Base-by-base conservation (phyloP, 306 rosid species). In the Begonia masoniana region DNA sequence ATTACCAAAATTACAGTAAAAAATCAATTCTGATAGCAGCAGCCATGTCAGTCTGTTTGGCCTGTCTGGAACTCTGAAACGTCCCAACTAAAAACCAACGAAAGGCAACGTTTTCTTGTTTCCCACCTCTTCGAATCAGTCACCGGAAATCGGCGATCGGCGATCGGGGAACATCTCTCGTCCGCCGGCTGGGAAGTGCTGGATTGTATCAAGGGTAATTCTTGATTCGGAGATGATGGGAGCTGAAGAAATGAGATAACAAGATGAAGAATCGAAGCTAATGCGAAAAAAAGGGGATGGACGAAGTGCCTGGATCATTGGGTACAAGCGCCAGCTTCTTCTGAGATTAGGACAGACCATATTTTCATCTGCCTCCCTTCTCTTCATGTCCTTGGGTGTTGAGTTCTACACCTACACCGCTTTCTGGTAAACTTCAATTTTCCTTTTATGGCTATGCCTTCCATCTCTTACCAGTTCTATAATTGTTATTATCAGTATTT, bases 361-460 rank as follows among this genome's bases (percentile, higher is more conserved):
- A n/a, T 87, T 81, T 49, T 76, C 96, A 49, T 78, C 87, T 64
- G 81, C 83, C 52, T 87, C 96, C 19, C 91, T 87, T 60, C 78
- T 83, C 62, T 81, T 87, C 74, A 81, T 87, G 96, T 83, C 96
- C 65, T 31, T 81, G 42, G 87, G 91, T 8, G 87, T 81, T 50
- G 94, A 79, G 41, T 87, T 83, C 80, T 87, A 87, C 77, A 75
- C 87, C 82, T 83, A 78, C 74, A 81, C 94, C 1, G 74, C 94
- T 73, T 87, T 87, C 80, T 87, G 94, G 96, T 87, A 74, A 64
- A 57, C 45, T 41, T n/a, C n/a, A 43, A 13, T 17, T 8, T 11
- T 56, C 43, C 11, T 26, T 39, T 47, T 42, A 13, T 52, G 14
- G 31, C 24, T 43, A 23, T 11, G 42, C 14, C 3, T 13, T 17